Conservation (phyloP, 371 early-diverging fungal species). For the Capniomyces stellatus region DNA sequence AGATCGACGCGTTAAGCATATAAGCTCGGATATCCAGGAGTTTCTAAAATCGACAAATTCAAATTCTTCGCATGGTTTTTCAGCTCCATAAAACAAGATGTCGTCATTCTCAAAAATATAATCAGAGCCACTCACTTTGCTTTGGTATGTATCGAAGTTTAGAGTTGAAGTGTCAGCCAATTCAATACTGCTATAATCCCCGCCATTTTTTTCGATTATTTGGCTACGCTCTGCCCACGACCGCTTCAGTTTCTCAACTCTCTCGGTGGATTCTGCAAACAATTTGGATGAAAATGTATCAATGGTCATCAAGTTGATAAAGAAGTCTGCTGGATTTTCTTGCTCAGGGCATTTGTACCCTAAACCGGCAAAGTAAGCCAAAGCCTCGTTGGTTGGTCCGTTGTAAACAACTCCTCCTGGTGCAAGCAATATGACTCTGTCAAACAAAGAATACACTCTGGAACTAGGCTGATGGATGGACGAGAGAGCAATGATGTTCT, state of each 20-base stretch:
- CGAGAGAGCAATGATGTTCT: slow-evolving; percentile 44
- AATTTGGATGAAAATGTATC: slow-evolving; percentile 11
- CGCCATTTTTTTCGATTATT: background rate
- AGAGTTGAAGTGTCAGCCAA: no score
- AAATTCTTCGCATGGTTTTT: no score
- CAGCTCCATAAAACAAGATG: no score
- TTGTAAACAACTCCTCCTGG: slow-evolving; percentile 55
- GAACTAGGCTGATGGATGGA: slow-evolving; percentile 47
- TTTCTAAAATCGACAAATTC: no score
- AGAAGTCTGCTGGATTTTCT: slow-evolving; percentile 56
- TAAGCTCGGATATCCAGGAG: slow-evolving; percentile 14
- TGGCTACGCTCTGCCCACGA: background rate
- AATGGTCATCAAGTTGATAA: slow-evolving; percentile 40
- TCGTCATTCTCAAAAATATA: no score
- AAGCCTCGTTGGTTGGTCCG: slow-evolving; percentile 43
- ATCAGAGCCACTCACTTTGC: no score
- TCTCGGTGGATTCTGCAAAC: slow-evolving; percentile 7
- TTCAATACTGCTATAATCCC: background rate
- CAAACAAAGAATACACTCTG: slow-evolving; percentile 51
- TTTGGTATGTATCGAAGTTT: no score
- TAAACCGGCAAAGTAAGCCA: slow-evolving; percentile 40
- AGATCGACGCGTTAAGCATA: slow-evolving; percentile 10
- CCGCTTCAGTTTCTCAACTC: slow-evolving; percentile 22
- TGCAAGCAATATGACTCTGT: slow-evolving; percentile 47
- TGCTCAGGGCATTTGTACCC: slow-evolving; percentile 48